Base-by-base conservation (phyloP, 1,284 basidiomycete species). In the Phylloboletellus chloephorus region DNA sequence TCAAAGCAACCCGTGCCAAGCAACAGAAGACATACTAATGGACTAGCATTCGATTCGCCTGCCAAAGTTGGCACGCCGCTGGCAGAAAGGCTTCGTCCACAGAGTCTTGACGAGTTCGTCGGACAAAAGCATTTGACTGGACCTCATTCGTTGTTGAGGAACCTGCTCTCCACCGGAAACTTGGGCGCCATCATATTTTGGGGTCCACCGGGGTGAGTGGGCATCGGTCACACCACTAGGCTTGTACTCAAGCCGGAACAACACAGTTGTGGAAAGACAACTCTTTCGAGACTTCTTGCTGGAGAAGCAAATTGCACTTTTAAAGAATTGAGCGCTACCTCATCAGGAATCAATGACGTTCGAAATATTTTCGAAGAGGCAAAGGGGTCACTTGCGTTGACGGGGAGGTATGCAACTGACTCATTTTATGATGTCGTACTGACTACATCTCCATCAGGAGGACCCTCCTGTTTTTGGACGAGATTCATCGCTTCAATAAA, bases 401-500 rank as follows among this genome's bases (percentile, higher is more conserved):
- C 80, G 0, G 86, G 85, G 38, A 73, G 79, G 84, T 58, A 48
- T 31, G 41, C 4, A 0, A 12, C 10, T 43, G 19, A 25, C 5
- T 25, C 35, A 8, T 29, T 13, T 35, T 10, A 8, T 17, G 26
- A 32, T 20, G 28, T 46, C 35, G 36, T 36, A 13, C 22, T 20
- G 26, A 37, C 34, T 45, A 23, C 15, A 50, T 32, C 20, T 22
- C 20, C 20, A 25, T 23, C 42, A 83, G 79, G 49, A 71, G 74
- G 40, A 89, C 85, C 0, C 64, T 89, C 15, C 58, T 91, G 3
- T 91, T 91, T 56, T 65, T 90, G 46, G 92, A 95, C 54, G 91
- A 95, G 63, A 82, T 95, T 4, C 91, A 95, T 64, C 75, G 86
- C n/a, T 86, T 93, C 57, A 89, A 82, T 53, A 87, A 81, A 52